Base-by-base conservation (phyloP, 371 early-diverging fungal species). In the Mucor irregularis region DNA sequence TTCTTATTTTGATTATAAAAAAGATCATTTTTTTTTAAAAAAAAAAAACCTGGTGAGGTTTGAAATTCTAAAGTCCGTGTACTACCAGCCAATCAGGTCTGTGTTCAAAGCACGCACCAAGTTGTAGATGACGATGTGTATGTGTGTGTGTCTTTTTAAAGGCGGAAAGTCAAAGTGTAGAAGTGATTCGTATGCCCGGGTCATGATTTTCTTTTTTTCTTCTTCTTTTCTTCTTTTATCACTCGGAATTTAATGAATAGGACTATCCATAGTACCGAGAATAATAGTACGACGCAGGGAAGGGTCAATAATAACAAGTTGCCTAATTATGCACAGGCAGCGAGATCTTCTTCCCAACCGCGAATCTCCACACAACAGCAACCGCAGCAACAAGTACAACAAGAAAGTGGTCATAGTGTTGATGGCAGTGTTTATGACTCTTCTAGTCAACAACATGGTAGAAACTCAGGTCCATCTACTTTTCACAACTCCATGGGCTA, bases 301-400 rank as follows among this genome's bases (percentile, higher is more conserved):
- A 37, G 25, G 31, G 35, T n/a, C n/a, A n/a, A n/a, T n/a, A n/a
- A n/a, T 11, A 49, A 49, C n/a, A 49, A 49, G 28, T 33, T 39
- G 10, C 33, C 43, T 34, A 48, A 56, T 47, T 49, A 57, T 28
- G 57, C 57, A 26, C 75, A 75, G 14, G 52, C 44, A 11, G 68
- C 70, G 5, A 57, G 42, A 21, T 22, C 42, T 17, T 39, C 40
- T 21, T n/a, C n/a, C n/a, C 43, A 49, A 28, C 49, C 44, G 43
- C 50, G 57, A 53, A 25, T n/a, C 13, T 38, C 24, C 24, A 24
- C 7, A 42, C 24, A 7, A 42, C 40, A 10, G 7, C 26, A 13
- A 33, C 33, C 49, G 46, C 57, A 48, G 22, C 31, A 46, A 39
- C 56, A 35, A 29, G 47, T 16, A 4, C 29, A 37, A n/a, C 38